Base-by-base conservation (phyloP, 208 protist genomes). In the Crithidia thermophila region DNA sequence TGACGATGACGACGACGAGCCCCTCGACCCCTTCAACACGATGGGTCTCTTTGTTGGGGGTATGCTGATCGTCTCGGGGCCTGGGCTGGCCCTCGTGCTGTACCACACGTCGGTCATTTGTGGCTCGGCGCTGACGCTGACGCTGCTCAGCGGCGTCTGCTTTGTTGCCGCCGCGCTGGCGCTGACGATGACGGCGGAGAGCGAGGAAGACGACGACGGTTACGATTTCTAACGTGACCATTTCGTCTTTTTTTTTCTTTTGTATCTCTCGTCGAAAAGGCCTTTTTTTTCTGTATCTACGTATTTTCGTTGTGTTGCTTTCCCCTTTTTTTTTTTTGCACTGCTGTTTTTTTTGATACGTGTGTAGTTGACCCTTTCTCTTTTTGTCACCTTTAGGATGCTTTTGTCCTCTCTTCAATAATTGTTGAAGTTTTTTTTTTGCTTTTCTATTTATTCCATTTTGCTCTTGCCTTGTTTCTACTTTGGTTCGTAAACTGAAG, bases 41-140 rank as follows among this genome's bases (percentile, higher is more conserved):
- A 33, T 84, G 20, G 82, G 85, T 2, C 68, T 88, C 37, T 95
- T 95, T 50, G 11, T 92, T 3, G 79, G 81, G 14, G 90, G 90
- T 28, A 52, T 75, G n/a, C 46, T 85, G n/a, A 45, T 81, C 21
- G 68, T 79, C n/a, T 65, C 79, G 7, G 87, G 85, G 4, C 90
- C 90, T 14, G 75, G 77, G 16, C 30, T 90, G 18, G 75, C 75
- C 1, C 27, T 85, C 50, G 78, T 95, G 34, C 39, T 93, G 34
- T 90, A 85, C 64, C 82, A 90, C 77, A 82, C 73, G 21, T 55
- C 68, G 30, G 40, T 78, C 11, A 87, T 92, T 28, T 70, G 69
- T 20, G 66, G 72, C 1, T 39, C 40, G 5, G 82, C 87, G 16
- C 73, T 93, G 45, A 28, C 58, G 14, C 50, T 91, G 7, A 86